These are phyloP conservation scores for Beverwykella pulmonaria DNA, from an alignment of 495 filamentous ascomycete species.

Conservation along the genomic window DNA sequence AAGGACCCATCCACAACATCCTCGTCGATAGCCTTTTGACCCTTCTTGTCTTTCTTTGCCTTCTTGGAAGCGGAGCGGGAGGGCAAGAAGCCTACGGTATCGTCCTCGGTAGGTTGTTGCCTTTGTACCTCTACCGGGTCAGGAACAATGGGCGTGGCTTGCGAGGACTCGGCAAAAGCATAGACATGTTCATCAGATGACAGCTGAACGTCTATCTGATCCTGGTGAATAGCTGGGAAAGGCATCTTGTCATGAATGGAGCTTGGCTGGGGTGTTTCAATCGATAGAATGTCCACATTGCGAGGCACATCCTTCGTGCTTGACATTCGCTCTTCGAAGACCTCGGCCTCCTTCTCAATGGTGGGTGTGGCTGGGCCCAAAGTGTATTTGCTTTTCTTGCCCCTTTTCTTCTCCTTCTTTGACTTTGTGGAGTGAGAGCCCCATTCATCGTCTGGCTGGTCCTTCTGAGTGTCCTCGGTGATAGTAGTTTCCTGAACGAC, in stretches of 20 bases:
- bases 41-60: constrained; percentile 35
- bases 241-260: not conserved
- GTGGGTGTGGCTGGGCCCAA: constrained; percentile 53
- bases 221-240: not conserved
- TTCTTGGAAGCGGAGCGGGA: constrained; percentile 26
- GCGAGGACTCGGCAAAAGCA: not conserved
- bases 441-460: constrained; percentile 15
- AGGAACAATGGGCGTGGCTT: not conserved
- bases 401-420: constrained; percentile 38
- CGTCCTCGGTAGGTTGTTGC: not conserved
- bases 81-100: not conserved
- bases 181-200: not conserved
- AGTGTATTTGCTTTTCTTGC: constrained; percentile 32
- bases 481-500: not conserved
- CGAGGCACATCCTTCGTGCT: not conserved
- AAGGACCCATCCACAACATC: not conserved
- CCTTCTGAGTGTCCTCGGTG: not conserved
- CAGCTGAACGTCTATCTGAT: not conserved
- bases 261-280: not conserved
- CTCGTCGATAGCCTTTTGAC: constrained; percentile 16
- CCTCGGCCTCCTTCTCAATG: constrained; percentile 43
- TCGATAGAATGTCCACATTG: not conserved
- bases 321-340: not conserved
- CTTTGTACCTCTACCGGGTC: not conserved
- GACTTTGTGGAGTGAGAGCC: constrained; percentile 21